Percentiles rank a stretch among this genome's conserved stretches.
Evolutionary conservation across 106 monocot genomes (phyloP).

Genomic region (Chionographis japonica): DNA sequence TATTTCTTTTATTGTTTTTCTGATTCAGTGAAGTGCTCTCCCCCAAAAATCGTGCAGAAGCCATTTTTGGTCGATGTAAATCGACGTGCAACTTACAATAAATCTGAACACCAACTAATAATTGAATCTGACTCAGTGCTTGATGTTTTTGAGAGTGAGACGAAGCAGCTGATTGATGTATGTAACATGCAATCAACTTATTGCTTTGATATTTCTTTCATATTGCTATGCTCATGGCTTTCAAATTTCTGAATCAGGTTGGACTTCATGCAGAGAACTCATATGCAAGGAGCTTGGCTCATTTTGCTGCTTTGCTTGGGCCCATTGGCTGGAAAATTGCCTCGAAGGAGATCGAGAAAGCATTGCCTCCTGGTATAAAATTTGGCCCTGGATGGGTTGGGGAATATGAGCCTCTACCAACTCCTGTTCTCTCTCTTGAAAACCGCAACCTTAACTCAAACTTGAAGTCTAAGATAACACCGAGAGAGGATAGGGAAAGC

Average conservation of each 20-base stretch:
- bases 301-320: conserved; percentile 69
- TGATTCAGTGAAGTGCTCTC: conserved; percentile 44
- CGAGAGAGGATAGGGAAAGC: neutral
- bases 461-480: neutral
- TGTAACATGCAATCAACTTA: conserved; percentile 9
- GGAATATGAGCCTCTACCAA: conserved; percentile 65
- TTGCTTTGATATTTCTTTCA: neutral
- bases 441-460: conserved; percentile 5
- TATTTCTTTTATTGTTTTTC: neutral
- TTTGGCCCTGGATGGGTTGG: conserved; percentile 94
- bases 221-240: neutral
- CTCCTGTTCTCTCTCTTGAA: conserved; percentile 39
- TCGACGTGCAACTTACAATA: conserved; percentile 65
- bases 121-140: conserved; percentile 26
- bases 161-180: conserved; percentile 59
- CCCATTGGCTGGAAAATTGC: conserved; percentile 77
- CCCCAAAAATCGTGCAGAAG: conserved; percentile 33
- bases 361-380: conserved; percentile 66
- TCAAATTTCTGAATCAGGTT: conserved; percentile 49
- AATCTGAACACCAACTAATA: conserved; percentile 22
- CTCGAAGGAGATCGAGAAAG: conserved; percentile 55
- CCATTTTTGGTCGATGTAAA: conserved; percentile 46
- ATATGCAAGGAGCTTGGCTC: conserved; percentile 83
- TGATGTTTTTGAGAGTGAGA: conserved; percentile 32
- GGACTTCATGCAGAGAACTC: conserved; percentile 44